Evolutionary conservation across 2,329 filamentous ascomycete genomes (phyloP), one percentile per base, ranked within the genome.

Genomic region (Paecilomyces variotii): DNA sequence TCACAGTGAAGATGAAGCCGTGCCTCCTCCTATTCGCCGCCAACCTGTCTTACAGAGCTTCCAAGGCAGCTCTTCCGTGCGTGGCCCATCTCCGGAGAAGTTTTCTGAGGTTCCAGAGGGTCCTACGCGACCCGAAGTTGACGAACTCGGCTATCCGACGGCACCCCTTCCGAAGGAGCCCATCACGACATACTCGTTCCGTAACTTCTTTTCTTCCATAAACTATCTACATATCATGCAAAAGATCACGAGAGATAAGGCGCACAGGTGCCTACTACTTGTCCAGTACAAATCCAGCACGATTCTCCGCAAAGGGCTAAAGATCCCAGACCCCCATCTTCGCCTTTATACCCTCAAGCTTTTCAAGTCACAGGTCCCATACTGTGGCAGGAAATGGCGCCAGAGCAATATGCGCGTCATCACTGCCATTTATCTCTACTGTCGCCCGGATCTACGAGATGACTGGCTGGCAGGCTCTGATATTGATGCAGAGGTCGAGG

Each of bases 391-490:
- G 51, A 99, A 99, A 78, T 99, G 94, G 94, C 87, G 94, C 12
- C 94, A 97, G 77, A 87, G 87, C 66, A 97, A 99, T 74, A 99
- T 99, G 94, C 89, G 93, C 57, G 92, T 97, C 69, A 99, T 99
- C 70, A 99, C 94, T 0, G 91, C 92, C 2, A 90, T 99, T 1
- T 99, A 97, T 74, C 80, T 99, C 54, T 90, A 96, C 76, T 96
- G 93, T 70, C 84, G 91, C 6, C 93, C 93, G 0, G 93, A 97
- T 72, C 81, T 99, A 53, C 84, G 93, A 30, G 94, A 99, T 70
- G 94, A 97, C 75, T 97, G 94, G 93, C 82, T 97, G 0, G 74
- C 90, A 0, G 93, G 93, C 4, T 89, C 88, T 60, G 92, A 97
- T 70, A 87, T 97, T 1, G 94, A 99, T 67, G 90, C 88, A 0